Evolutionary conservation across 805 yeast genomes (phyloP).

Genomic region (Sporopachydermia quercuum): DNA sequence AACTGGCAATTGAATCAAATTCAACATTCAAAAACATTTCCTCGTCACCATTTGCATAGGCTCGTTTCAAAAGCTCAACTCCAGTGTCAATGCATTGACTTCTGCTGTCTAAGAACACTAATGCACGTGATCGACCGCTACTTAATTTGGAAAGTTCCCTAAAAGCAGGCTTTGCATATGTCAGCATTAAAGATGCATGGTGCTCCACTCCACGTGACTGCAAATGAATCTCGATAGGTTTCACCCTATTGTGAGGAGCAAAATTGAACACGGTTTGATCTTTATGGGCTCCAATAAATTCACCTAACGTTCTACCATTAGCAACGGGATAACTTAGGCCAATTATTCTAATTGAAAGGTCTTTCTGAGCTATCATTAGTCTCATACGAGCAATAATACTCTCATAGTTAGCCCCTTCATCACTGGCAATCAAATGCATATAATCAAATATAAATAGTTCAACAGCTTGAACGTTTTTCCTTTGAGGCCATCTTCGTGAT

Average conservation of each 20-base stretch:
- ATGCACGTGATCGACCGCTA: conserved; percentile 17
- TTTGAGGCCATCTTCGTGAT: conserved; percentile 71
- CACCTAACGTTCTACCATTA: conserved; percentile 63
- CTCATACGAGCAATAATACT: conserved; percentile 53
- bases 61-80: conserved; percentile 25
- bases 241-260: conserved; percentile 41
- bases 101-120: conserved; percentile 47
- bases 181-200: conserved; percentile 34
- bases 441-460: conserved; percentile 64
- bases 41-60: conserved; percentile 21
- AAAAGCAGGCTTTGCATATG: conserved; percentile 36
- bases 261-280: conserved; percentile 47
- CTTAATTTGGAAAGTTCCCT: conserved; percentile 10
- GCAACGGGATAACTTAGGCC: conserved; percentile 58
- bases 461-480: conserved; percentile 53
- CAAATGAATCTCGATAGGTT: conserved; percentile 43
- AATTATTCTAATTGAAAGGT: conserved; percentile 43
- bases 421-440: conserved; percentile 50
- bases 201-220: conserved; percentile 31
- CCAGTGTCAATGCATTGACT: conserved; percentile 39
- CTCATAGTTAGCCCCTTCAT: conserved; percentile 53
- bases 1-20: conserved; percentile 22
- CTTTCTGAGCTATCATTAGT: conserved; percentile 53
- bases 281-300: conserved; percentile 70
- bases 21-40: conserved; percentile 27